Base-by-base conservation (phyloP, 1,284 basidiomycete species). In the Ustanciosporium gigantosporum region DNA sequence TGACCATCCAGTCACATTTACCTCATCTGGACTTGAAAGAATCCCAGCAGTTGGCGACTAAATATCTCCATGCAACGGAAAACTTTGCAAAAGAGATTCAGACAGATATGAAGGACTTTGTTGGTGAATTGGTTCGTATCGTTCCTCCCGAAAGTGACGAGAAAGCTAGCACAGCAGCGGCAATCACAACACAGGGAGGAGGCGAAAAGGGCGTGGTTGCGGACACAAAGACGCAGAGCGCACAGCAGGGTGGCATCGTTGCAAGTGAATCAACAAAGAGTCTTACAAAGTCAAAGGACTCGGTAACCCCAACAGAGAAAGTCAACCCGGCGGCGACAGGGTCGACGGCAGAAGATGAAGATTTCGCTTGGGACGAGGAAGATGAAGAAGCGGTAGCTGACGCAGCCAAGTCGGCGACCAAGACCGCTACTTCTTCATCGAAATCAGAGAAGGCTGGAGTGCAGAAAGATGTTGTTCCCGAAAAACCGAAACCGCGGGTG, bases 321-420 rank as follows among this genome's bases (percentile, higher is more conserved):
- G 27, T n/a, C n/a, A n/a, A n/a, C n/a, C n/a, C n/a, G n/a, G n/a
- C n/a, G n/a, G n/a, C n/a, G n/a, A n/a, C n/a, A n/a, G n/a, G n/a
- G n/a, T n/a, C n/a, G n/a, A n/a, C n/a, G 27, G 27, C 9, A 19
- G 49, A 52, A 4, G 64, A 70, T 9, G 68, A 70, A 13, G 66
- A 66, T 29, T 70, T 70, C 43, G 68, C 55, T 9, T 70, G 68
- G 68, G 68, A 66, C 22, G 59, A 61, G n/a, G 68, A 68, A 13
- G 64, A 62, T 17, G 59, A 67, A 35, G 52, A 55, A 15, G 62
- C 55, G 4, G 59, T 25, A 11, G 49, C 55, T 4, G 44, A 40
- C 7, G 46, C 46, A 9, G 24, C 37, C 31, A 39, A 40, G 7
- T 17, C 46, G 19, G 32, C 31, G 5, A 31, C 40, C 2, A 29